phyloP scores from a whole-genome alignment of 768 basidiomycete genomes.

The Russula vinacea region DNA sequence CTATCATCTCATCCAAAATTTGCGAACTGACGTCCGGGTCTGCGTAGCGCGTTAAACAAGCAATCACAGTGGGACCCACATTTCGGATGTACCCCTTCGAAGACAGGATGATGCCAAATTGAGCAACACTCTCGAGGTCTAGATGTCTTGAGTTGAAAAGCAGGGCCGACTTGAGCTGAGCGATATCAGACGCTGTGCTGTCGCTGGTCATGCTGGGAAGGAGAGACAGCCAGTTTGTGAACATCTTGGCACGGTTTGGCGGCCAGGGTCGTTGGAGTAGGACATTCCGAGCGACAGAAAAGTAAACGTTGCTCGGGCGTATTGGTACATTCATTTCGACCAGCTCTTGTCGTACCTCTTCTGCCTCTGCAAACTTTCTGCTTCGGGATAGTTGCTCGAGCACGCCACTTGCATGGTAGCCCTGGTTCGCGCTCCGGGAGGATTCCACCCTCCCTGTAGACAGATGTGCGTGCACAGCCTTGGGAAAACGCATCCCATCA shows the following conservation, averaged over 20 bases:
- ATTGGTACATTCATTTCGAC: constrained; percentile 40
- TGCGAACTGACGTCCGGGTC: constrained; percentile 35
- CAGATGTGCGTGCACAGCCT: neutral
- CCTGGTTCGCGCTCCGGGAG: neutral
- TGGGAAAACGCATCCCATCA: neutral
- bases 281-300: constrained; percentile 38
- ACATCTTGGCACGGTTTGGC: constrained; percentile 31
- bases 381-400: constrained; percentile 35
- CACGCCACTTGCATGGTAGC: constrained; percentile 25
- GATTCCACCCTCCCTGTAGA: neutral
- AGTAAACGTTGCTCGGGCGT: constrained; percentile 39
- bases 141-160: constrained; percentile 35
- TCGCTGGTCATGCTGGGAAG: constrained; percentile 33
- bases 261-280: constrained; percentile 31
- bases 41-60: constrained; percentile 46
- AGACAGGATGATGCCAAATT: constrained; percentile 45
- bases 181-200: constrained; percentile 28
- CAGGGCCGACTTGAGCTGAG: constrained; percentile 37
- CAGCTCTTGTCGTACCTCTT: constrained; percentile 43
- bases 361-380: constrained; percentile 38
- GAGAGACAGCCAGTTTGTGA: constrained; percentile 45
- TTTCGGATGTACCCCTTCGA: constrained; percentile 44
- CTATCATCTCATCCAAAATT: constrained; percentile 41
- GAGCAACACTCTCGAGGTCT: constrained; percentile 41
- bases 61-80: constrained; percentile 32